Evolutionary conservation across 768 basidiomycete genomes (phyloP).

Genomic region (Psilocybe cyanescens): DNA sequence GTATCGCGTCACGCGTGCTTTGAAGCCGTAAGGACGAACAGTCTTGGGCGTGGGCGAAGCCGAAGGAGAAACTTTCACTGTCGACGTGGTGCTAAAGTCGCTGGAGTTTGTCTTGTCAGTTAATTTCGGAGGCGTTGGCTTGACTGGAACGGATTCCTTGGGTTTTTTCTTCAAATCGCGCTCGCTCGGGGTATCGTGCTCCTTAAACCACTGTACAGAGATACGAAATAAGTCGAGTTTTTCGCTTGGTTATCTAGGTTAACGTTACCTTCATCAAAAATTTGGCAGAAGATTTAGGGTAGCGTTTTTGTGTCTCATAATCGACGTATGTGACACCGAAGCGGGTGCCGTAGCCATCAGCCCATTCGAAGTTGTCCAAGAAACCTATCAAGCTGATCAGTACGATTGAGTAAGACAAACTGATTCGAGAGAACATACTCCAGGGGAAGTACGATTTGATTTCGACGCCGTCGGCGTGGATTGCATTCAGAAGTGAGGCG

Average conservation of each 20-base stretch:
- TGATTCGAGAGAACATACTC: conserved; percentile 44
- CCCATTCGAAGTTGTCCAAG: conserved; percentile 78
- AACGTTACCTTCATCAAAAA: conserved; percentile 51
- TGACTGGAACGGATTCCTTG: conserved; percentile 1
- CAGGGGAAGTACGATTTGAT: conserved; percentile 68
- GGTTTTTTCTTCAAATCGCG: conserved; percentile 15
- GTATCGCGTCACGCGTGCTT: conserved; percentile 28
- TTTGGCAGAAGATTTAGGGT: conserved; percentile 64
- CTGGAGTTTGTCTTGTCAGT: conserved; percentile 25
- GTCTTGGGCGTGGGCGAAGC: conserved; percentile 14
- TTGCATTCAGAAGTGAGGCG: conserved; percentile 55
- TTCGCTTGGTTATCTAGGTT: background rate
- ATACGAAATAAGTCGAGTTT: background rate
- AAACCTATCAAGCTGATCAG: conserved; percentile 45
- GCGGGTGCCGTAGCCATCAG: conserved; percentile 70
- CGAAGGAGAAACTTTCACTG: conserved; percentile 20
- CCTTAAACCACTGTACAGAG: conserved; percentile 42
- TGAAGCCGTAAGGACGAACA: conserved; percentile 19
- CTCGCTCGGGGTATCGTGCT: conserved; percentile 31
- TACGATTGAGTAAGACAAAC: background rate
- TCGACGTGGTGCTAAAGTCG: conserved; percentile 29
- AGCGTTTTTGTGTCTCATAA: conserved; percentile 67
- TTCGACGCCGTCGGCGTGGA: conserved; percentile 66
- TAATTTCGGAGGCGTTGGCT: conserved; percentile 14
- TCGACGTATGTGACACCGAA: conserved; percentile 77